phyloP scores from a whole-genome alignment of 108 stramenopile genomes.

The Aurantiochytrium sp. region DNA sequence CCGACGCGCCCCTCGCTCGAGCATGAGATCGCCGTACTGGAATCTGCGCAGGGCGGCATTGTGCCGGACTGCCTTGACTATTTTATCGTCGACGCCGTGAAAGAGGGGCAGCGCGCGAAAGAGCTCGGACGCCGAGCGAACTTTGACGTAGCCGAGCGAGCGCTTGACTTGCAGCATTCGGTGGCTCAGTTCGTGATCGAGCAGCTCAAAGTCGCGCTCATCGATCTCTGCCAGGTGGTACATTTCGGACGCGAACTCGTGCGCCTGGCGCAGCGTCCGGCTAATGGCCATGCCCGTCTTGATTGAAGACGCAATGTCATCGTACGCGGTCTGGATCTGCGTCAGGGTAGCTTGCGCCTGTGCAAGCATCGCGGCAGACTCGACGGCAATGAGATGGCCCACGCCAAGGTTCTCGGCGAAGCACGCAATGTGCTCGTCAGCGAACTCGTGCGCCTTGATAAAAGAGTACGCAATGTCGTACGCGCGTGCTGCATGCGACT shows the following conservation, averaged over 20 bases:
- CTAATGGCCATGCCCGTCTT: background rate
- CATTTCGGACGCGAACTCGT: background rate
- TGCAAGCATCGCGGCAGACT: background rate
- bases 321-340: background rate
- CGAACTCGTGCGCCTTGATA: background rate
- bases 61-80: background rate
- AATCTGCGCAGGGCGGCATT: background rate
- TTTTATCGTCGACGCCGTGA: background rate
- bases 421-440: background rate
- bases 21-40: background rate
- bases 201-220: background rate
- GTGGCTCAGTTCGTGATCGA: background rate
- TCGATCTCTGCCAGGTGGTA: background rate
- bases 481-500: background rate
- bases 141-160: background rate
- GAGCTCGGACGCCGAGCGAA: background rate
- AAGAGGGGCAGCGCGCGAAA: background rate
- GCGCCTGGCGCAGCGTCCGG: background rate
- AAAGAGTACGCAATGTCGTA: background rate
- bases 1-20: background rate
- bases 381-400: background rate
- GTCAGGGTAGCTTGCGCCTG: background rate
- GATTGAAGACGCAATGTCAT: background rate
- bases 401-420: conserved; percentile 2
- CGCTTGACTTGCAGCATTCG: background rate